Base-by-base conservation (phyloP, 2,329 filamentous ascomycete genomes). In the Dactylonectria estremocensis region DNA sequence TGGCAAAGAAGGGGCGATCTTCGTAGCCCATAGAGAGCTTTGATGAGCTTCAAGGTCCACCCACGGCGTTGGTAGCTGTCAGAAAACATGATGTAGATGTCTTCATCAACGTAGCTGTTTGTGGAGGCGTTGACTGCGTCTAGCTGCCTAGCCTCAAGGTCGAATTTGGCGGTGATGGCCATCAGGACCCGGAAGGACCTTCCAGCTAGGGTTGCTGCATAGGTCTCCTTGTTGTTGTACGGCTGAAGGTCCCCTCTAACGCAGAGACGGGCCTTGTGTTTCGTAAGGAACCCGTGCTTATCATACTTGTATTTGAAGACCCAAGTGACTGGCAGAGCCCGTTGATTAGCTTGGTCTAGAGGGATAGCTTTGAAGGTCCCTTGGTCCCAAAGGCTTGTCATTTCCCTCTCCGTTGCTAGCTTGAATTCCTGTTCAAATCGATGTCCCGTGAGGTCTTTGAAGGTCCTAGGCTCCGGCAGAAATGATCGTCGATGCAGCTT, bases 111-210 rank as follows among this genome's bases (percentile, higher is more conserved):
- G 5, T 16, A 6, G 22, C 16, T 55, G 20, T 68, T 68, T 2
- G 46, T 68, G 18, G 64, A 68, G 22, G 64, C 59, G 18, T 67
- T 67, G n/a, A 67, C 45, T 9, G 64, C 64, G 28, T 67, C 54
- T 9, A 63, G 54, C 48, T 67, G 59, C 20, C 48, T 33, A 33
- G 54, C 31, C 20, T 63, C 54, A 16, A 67, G 64, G 48, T 67
- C 37, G 22, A 63, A 63, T 40, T 55, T 61, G 22, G 52, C 37
- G 43, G 58, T 49, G 13, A 66, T 53, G 10, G 57, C 64, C 35
- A 64, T 68, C 7, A 64, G n/a, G n/a, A n/a, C n/a, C n/a, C n/a
- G n/a, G n/a, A n/a, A n/a, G n/a, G n/a, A n/a, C n/a, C n/a, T n/a
- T 10, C 46, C 55, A 10, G 60, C 60, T 22, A 67, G 20, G 9